These are phyloP conservation scores for Babesia divergens DNA, from an alignment of 169 alveolate genomes.

Conservation along the genomic window DNA sequence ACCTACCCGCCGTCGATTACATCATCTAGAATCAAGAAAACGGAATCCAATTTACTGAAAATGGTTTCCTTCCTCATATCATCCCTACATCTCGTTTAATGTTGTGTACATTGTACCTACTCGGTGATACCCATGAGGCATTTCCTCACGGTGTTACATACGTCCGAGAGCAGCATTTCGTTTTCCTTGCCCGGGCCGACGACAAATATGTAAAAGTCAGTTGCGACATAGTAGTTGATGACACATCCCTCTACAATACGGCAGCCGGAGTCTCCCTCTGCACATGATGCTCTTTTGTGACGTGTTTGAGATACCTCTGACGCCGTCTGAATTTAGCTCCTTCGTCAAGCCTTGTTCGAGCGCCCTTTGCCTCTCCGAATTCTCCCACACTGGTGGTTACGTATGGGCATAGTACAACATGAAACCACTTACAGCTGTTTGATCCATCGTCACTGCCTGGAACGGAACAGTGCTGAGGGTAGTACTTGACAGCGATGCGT, in stretches of 20 bases:
- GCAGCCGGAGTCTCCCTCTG: conserved; percentile 52
- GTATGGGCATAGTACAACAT: background rate
- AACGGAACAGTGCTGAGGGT: conserved; percentile 37
- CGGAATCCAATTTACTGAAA: conserved; percentile 67
- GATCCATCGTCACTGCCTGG: background rate
- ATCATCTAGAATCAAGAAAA: conserved; percentile 70
- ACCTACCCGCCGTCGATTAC: conserved; percentile 75
- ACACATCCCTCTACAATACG: conserved; percentile 52
- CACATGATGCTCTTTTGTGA: background rate
- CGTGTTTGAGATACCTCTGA: conserved; percentile 24
- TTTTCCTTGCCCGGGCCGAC: conserved; percentile 68
- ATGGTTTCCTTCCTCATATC: conserved; percentile 58
- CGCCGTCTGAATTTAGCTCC: conserved; percentile 36
- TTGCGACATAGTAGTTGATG: conserved; percentile 26
- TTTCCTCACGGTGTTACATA: conserved; percentile 58
- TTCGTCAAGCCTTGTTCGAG: background rate
- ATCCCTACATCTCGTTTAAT: conserved; percentile 16
- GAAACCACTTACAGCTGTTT: background rate
- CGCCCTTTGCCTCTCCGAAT: conserved; percentile 22
- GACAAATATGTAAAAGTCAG: conserved; percentile 47
- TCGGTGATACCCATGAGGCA: conserved; percentile 57
- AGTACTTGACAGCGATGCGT: conserved; percentile 73
- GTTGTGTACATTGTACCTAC: conserved; percentile 2
- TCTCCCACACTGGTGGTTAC: conserved; percentile 14
- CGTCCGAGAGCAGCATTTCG: conserved; percentile 66